Percentiles rank a stretch among this genome's conserved stretches.
phyloP scores from a whole-genome alignment of 139 green algal genomes.

The Nannochloris sp. region DNA sequence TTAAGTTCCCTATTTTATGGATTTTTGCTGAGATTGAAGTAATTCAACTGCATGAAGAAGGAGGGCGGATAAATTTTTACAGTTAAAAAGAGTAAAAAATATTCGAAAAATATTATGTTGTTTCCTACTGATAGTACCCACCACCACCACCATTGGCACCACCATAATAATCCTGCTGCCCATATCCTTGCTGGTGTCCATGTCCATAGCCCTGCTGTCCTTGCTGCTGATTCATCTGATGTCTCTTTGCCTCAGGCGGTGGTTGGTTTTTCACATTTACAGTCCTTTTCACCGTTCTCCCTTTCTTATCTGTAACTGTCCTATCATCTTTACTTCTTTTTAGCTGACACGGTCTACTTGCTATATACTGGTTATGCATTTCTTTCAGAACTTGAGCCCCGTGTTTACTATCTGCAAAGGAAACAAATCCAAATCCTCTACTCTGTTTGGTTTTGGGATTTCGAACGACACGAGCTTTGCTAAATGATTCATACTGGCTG shows the following conservation, averaged over 20 bases:
- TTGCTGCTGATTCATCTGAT: background rate
- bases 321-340: slow-evolving; percentile 70
- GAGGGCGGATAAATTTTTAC: background rate
- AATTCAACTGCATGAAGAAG: too few relatives aligned
- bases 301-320: slow-evolving; percentile 15
- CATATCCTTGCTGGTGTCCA: background rate
- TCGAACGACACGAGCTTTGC: slow-evolving; percentile 80
- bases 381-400: slow-evolving; percentile 75
- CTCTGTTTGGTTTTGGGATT: slow-evolving; percentile 70
- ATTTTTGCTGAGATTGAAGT: too few relatives aligned
- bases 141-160: background rate
- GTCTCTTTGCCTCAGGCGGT: background rate
- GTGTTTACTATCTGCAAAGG: slow-evolving; percentile 69
- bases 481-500: slow-evolving; percentile 74
- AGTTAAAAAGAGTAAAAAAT: background rate
- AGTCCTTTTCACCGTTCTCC: slow-evolving; percentile 12
- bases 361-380: slow-evolving; percentile 84
- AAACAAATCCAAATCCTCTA: slow-evolving; percentile 94
- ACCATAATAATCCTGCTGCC: background rate
- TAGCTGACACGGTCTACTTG: slow-evolving; percentile 84
- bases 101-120: background rate
- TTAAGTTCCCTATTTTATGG: too few relatives aligned
- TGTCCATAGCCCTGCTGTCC: too few relatives aligned
- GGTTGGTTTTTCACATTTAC: background rate
- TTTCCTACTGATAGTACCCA: background rate